Conservation (phyloP, 2,329 filamentous ascomycete species). For the Hypoxylon sp. region DNA sequence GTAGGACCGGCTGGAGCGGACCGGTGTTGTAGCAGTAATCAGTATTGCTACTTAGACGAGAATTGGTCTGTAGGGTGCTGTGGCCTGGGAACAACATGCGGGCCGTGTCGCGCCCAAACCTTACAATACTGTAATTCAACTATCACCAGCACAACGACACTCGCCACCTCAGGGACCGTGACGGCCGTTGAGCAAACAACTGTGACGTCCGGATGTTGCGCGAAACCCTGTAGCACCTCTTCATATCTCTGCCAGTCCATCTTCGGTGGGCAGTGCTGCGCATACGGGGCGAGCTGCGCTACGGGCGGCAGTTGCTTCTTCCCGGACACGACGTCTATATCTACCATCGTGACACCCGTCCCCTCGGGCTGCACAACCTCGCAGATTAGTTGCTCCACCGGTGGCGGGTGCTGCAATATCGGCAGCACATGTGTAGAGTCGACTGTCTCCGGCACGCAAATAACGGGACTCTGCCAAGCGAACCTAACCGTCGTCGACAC, state of each 20-base stretch:
- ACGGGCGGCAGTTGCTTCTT: slow-evolving; percentile 56
- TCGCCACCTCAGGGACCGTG: slow-evolving; percentile 13
- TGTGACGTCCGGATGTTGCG: slow-evolving; percentile 40
- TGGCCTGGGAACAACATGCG: slow-evolving; percentile 41
- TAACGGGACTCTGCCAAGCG: slow-evolving; percentile 55
- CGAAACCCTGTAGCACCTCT: slow-evolving; percentile 50
- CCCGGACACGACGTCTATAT: slow-evolving; percentile 43
- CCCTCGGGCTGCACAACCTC: slow-evolving; percentile 62
- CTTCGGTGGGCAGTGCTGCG: slow-evolving; percentile 67
- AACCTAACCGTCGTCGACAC: slow-evolving; percentile 49
- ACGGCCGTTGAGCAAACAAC: slow-evolving; percentile 11
- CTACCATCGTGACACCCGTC: slow-evolving; percentile 55
- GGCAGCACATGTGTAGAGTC: slow-evolving; percentile 53
- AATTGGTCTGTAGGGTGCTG: slow-evolving; percentile 47
- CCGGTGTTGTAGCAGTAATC: slow-evolving; percentile 47
- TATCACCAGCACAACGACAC: slow-evolving; percentile 21
- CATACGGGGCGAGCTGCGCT: slow-evolving; percentile 62
- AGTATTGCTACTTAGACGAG: slow-evolving; percentile 48
- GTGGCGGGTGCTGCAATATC: slow-evolving; percentile 66
- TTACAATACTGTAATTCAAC: slow-evolving; percentile 45
- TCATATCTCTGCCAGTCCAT: slow-evolving; percentile 61
- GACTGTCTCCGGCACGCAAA: slow-evolving; percentile 59
- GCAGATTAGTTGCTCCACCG: slow-evolving; percentile 62
- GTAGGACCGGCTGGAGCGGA: slow-evolving; percentile 23
- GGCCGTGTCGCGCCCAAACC: slow-evolving; percentile 37